Evolutionary conservation across 306 rosid species (phyloP), one percentile per base, ranked within the genome.

Genomic region (Begonia peltatifolia): DNA sequence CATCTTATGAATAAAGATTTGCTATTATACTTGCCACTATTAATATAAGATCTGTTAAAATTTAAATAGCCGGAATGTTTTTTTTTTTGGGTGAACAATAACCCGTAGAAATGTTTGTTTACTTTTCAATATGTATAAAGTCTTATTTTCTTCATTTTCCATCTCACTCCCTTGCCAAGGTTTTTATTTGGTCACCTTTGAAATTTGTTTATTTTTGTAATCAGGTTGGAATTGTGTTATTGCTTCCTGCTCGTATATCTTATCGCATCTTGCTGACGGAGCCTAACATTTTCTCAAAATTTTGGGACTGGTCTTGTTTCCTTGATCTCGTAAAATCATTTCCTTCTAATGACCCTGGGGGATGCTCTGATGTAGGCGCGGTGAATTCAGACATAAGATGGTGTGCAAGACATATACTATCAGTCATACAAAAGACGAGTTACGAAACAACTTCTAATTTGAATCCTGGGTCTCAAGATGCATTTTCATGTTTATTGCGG

Each of bases 271-370:
- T 89, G 36, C 61, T 82, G 17, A 14, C 67, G 59, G 68, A 80
- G 36, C 54, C 80, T 54, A 82, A 76, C 49, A 59, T 57, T 54
- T 89, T 89, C 70, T 55, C 74, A 6, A 71, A 80, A 75, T 70
- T 71, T 46, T 82, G 89, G 95, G 74, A 89, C 50, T 84, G 95
- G 95, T 82, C 87, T 6, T 82, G 84, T 74, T 84, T 79, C 57
- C 47, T 72, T 54, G 75, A 66, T 36, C 71, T 85, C 9, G 16
- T 72, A 64, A 59, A 71, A 57, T 78, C 66, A 61, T 58, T 60
- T 9, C 56, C 61, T 51, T 54, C 44, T 48, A 18, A 41, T 55
- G 76, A 71, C 22, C 25, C 17, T 17, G n/a, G 23, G 23, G 2
- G 23, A 20, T 20, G 44, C 53, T 13, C 55, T 23, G 10, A 23